Evolutionary conservation across 352 stramenopile species (phyloP), one percentile per base, ranked within the genome.

Genomic region (Thalassiosira mediterranea): DNA sequence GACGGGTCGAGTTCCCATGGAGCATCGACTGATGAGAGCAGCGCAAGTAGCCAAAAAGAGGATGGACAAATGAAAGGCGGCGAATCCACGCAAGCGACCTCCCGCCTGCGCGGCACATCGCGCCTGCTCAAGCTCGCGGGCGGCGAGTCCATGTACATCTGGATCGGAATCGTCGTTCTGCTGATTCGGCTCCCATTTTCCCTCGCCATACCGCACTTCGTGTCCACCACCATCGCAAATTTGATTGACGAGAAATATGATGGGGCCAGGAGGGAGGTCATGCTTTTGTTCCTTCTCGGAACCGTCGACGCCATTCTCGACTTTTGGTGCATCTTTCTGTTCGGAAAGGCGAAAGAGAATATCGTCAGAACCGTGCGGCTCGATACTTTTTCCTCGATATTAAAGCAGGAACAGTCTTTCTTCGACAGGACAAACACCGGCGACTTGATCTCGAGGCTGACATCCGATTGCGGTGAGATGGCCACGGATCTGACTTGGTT

Each of bases 251-350:
- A 67, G 38, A 72, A 91, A 34, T 90, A 77, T 53, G 51, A 83
- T 48, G 63, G 64, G 29, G 86, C 88, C n/a, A 83, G 81, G 44
- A 62, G 42, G 46, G 79, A 90, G 72, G 81, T 94, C n/a, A 46
- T 92, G 4, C 80, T 88, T 15, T 65, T 94, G n/a, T 88, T 94
- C 59, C 53, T 90, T 7, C 48, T 87, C 15, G 89, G 89, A 13
- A 87, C 76, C 0, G 80, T 92, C 19, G 85, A 92, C 79, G 68
- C 78, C 26, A 56, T 75, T 7, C 72, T 94, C 15, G 89, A 94
- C 69, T 94, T 93, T 79, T 94, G 89, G 89, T 91, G 84, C 32
- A 73, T 93, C 2, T 94, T 91, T 53, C 61, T 93, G 42, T 94
- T 94, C 75, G 87, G 86, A 44, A 86, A 91, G 51, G 80, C 83